Base-by-base conservation (phyloP, 495 filamentous ascomycete species). In the Talaromyces proteolyticus region DNA sequence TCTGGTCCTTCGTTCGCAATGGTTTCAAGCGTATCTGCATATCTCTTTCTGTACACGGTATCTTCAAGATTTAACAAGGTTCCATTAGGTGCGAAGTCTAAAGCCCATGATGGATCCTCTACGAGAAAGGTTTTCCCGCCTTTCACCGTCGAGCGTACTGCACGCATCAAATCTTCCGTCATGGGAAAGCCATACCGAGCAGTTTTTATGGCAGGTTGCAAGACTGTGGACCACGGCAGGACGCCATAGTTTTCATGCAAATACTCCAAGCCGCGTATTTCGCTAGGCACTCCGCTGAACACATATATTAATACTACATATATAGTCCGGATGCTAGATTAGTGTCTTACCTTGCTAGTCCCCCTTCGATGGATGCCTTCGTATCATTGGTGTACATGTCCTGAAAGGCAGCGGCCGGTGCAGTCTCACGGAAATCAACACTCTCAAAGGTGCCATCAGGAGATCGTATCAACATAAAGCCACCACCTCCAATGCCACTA, bases 61-160 rank as follows among this genome's bases (percentile, higher is more conserved):
- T 95, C 89, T 10, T 85, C 86, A 7, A 90, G 60, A 10, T 74
- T 73, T 0, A 95, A 57, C 2, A 86, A 68, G 0, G 77, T 85
- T 3, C 86, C 86, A 47, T 91, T 84, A 0, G 91, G 91, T 12
- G 91, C 90, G 63, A 95, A 96, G 53, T 96, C 91, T 18, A 86
- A 58, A 3, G 90, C 88, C 85, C 88, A 96, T 1, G 77, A 75
- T 0, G 87, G 86, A 50, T 95, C 78, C 0, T 82, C 71, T 0
- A 79, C 71, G 0, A 95, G 64, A 54, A 95, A 94, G 48, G 88
- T 73, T 25, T 66, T 60, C 3, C 57, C 59, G 42, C 54, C 52
- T 4, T 16, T 20, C 8, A 39, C 44, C 3, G 54, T 59, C 3
- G 68, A 61, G 2, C 70, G 70, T 12, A 58, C 57, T 6, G 68